These are phyloP conservation scores for Sclerotiophoma versabilis DNA, from an alignment of 2,329 filamentous ascomycete species.

Conservation along the genomic window DNA sequence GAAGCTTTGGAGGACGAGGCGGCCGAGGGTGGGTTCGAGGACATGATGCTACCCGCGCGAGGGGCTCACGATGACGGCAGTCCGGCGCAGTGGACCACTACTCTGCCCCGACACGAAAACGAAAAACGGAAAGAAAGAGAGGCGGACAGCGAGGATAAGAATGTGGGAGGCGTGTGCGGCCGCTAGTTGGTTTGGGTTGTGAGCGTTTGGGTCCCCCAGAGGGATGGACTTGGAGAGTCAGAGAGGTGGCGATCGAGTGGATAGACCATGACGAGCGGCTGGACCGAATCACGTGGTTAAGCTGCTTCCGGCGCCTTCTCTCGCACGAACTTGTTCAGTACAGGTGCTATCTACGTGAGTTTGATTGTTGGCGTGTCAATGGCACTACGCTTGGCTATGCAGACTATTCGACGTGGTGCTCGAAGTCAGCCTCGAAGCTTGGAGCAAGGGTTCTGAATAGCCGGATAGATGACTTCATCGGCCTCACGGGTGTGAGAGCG, in stretches of 20 bases:
- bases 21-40: conserved; percentile 53
- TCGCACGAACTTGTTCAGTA: neutral
- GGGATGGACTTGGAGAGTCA: conserved; percentile 43
- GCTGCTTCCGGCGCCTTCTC: neutral
- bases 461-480: conserved; percentile 19
- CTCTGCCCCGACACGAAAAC: neutral
- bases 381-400: neutral
- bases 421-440: conserved; percentile 6
- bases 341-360: neutral
- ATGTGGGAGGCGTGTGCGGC: neutral
- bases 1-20: conserved; percentile 52
- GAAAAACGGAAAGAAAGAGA: conserved; percentile 10
- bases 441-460: conserved; percentile 13
- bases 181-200: conserved; percentile 13
- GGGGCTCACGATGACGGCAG: conserved; percentile 33
- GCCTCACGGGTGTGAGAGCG: neutral
- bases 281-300: conserved; percentile 12
- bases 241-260: conserved; percentile 16
- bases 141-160: conserved; percentile 3
- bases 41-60: conserved; percentile 49
- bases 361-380: too few relatives aligned
- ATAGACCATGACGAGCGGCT: conserved; percentile 9
- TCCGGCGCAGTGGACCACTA: conserved; percentile 5
- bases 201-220: conserved; percentile 38
- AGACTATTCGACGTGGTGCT: neutral